Conservation (phyloP, 1,139 yeast genomes). For the Candida labiduridarum region DNA sequence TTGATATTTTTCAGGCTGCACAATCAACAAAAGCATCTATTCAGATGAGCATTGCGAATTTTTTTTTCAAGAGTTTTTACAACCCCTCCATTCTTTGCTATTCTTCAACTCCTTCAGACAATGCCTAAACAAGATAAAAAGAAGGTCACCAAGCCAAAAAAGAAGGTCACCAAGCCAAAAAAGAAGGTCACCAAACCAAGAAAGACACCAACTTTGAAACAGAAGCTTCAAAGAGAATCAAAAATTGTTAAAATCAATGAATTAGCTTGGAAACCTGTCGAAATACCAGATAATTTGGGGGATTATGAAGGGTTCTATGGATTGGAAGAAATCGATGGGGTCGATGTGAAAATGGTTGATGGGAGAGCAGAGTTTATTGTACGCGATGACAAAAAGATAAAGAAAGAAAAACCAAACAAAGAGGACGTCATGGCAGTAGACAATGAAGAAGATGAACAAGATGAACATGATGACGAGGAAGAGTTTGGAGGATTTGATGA, state of each 20-base stretch:
- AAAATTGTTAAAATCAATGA: conserved; percentile 53
- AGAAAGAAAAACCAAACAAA: conserved; percentile 18
- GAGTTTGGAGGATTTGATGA: conserved; percentile 11
- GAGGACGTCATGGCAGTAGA: conserved; percentile 15
- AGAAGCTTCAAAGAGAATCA: conserved; percentile 34
- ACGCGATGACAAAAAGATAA: conserved; percentile 20
- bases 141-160: conserved; percentile 12
- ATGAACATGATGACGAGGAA: conserved; percentile 15
- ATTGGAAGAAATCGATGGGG: conserved; percentile 92
- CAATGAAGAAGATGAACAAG: conserved; percentile 17
- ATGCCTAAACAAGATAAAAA: conserved; percentile 11
- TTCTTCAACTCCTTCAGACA: neutral
- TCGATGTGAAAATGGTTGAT: conserved; percentile 67
- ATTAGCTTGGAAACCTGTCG: conserved; percentile 78
- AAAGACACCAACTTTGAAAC: conserved; percentile 32
- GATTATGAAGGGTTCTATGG: conserved; percentile 92
- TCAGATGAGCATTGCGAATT: conserved; percentile 9
- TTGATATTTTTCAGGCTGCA: neutral
- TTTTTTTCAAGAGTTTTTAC: conserved; percentile 5
- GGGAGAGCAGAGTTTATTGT: conserved; percentile 69
- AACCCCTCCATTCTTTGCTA: neutral
- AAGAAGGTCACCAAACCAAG: conserved; percentile 17
- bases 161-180: neutral
- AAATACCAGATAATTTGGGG: conserved; percentile 79
- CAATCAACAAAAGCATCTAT: neutral